These are phyloP conservation scores for Colletotrichum caudatum DNA, from an alignment of 2,329 filamentous ascomycete genomes.

Conservation along the genomic window DNA sequence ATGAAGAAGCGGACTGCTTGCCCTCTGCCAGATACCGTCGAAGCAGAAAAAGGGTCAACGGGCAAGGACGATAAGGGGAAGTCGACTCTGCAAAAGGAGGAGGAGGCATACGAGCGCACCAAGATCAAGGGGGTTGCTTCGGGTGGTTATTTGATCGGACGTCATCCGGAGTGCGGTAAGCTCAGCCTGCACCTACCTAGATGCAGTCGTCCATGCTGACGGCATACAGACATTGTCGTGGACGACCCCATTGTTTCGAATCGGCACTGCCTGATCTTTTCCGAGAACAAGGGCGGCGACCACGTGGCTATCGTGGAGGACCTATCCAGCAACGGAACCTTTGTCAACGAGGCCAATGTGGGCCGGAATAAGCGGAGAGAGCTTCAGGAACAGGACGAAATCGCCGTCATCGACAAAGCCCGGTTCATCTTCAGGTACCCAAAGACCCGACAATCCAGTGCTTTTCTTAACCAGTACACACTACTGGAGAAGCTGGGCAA, in stretches of 20 bases:
- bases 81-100: slow-evolving; percentile 63
- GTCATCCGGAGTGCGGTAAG: slow-evolving; percentile 94
- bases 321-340: slow-evolving; percentile 95
- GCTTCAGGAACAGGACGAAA: slow-evolving; percentile 89
- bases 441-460: slow-evolving; percentile 76
- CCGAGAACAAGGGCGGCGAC: slow-evolving; percentile 68
- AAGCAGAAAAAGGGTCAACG: slow-evolving; percentile 53
- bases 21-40: slow-evolving; percentile 65
- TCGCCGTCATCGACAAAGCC: slow-evolving; percentile 85
- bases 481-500: slow-evolving; percentile 89
- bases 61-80: slow-evolving; percentile 57
- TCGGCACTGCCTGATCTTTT: slow-evolving; percentile 79
- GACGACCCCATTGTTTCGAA: slow-evolving; percentile 88
- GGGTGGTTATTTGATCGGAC: slow-evolving; percentile 89
- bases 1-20: slow-evolving; percentile 81
- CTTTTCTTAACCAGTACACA: slow-evolving; percentile 88
- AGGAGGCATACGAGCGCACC: slow-evolving; percentile 71
- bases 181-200: slow-evolving; percentile 44
- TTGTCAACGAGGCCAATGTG: slow-evolving; percentile 90
- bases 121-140: slow-evolving; percentile 73
- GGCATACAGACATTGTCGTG: slow-evolving; percentile 74
- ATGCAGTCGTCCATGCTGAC: slow-evolving; percentile 32
- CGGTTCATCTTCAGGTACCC: slow-evolving; percentile 95
- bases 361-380: slow-evolving; percentile 93
- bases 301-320: slow-evolving; percentile 87